phyloP scores from a whole-genome alignment of 2,329 filamentous ascomycete species.

The Ophiostoma pallidulum region DNA sequence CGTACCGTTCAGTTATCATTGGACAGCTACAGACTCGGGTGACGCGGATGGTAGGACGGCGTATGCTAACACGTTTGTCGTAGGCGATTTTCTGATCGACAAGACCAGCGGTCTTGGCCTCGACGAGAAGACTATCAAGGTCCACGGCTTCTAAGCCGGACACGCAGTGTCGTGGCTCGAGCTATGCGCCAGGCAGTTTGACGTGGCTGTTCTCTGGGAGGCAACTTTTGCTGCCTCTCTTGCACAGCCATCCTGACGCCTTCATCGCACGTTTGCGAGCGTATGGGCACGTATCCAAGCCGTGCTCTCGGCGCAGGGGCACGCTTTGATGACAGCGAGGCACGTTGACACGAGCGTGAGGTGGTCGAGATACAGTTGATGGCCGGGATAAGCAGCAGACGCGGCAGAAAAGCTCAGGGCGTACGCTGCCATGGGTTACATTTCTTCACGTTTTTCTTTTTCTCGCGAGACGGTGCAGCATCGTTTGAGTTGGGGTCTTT shows the following conservation, averaged over 20 bases:
- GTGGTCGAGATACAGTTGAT: conserved; percentile 1
- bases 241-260: background rate
- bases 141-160: conserved; percentile 54
- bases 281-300: conserved; percentile 2
- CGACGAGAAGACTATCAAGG: conserved; percentile 95
- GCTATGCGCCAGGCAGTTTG: conserved; percentile 5
- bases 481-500: background rate
- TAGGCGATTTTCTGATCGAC: conserved; percentile 93
- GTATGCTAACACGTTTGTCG: conserved; percentile 23
- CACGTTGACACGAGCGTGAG: conserved; percentile 5
- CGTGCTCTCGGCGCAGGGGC: background rate
- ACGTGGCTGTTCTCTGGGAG: background rate
- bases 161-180: conserved; percentile 10
- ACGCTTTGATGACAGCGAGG: conserved; percentile 4
- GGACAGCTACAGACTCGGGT: background rate
- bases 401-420: background rate
- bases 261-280: background rate
- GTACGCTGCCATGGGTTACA: background rate
- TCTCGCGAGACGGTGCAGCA: background rate
- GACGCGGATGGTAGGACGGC: background rate
- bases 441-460: background rate
- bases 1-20: background rate
- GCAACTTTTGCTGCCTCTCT: conserved; percentile 1
- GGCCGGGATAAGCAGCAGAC: background rate
- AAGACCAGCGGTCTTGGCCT: conserved; percentile 92